Evolutionary conservation across 768 basidiomycete species (phyloP), one percentile per base, ranked within the genome.

Genomic region (Suillus clintonianus): DNA sequence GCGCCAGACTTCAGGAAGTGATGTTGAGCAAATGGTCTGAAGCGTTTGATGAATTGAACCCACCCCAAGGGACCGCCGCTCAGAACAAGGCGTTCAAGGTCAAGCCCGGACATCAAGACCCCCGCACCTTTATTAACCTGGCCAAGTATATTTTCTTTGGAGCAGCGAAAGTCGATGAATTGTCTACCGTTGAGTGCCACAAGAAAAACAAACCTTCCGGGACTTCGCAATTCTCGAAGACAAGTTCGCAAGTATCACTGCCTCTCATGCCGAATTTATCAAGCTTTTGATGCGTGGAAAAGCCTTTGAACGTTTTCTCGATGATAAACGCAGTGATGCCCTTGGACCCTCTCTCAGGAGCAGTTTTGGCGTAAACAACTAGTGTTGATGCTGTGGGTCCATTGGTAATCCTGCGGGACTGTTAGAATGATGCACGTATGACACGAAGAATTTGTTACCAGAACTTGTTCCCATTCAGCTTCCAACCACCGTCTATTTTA

Each of bases 201-300:
- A 30, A 51, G 55, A 24, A n/a, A 24, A 59, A 64, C 80, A 56
- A 61, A 94, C 94, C 92, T 72, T 92, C 88, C 1, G 96, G 94
- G 4, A 98, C 91, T 68, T 90, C 85, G 68, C 94, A 96, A 68
- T 94, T 84, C 67, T 97, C 93, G 64, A 98, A 97, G 22, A 96
- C 88, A 27, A 97, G 79, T 72, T 98, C 96, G 67, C 94, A 94
- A 3, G 96, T 98, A 69, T 97, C 95, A 64, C 92, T 94, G 43
- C 96, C 96, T 69, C 96, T 81, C 96, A 98, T 98, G 1, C 96
- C 96, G 71, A 97, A 89, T 75, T 98, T 98, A 76, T 98, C 96
- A 24, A 98, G 81, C 70, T 96, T 95, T 64, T 90, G 92, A 68
- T 91, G 90, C 0, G 93, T 91, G 7, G 93, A 94, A 76, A 96